A percentile compares a stretch with the other conserved stretches of the same genome.
Evolutionary conservation across 495 filamentous ascomycete species (phyloP).

Genomic region (Trichoderma asperelloides): DNA sequence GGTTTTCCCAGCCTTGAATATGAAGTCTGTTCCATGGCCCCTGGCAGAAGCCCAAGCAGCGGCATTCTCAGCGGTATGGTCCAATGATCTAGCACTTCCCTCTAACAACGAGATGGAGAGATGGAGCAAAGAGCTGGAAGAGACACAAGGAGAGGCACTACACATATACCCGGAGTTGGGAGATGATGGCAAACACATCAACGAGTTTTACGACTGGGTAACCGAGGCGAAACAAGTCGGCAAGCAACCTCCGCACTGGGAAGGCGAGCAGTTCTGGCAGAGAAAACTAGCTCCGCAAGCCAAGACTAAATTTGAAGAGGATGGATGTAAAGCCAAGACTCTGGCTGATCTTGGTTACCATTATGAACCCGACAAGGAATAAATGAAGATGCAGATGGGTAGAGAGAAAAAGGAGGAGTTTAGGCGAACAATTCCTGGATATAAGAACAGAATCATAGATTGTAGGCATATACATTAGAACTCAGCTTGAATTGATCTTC

Average conservation of each 20-base stretch:
- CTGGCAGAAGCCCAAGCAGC: constrained; percentile 70
- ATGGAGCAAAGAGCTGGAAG: constrained; percentile 40
- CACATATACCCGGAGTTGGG: constrained; percentile 46
- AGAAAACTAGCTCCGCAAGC: constrained; percentile 32
- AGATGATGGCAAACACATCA: constrained; percentile 68
- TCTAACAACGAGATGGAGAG: constrained; percentile 48
- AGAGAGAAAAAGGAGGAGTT: not conserved
- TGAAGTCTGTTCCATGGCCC: constrained; percentile 78
- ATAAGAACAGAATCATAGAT: no score
- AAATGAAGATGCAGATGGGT: not conserved
- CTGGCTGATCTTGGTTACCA: constrained; percentile 35
- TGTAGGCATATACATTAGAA: not conserved
- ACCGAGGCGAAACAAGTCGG: constrained; percentile 34
- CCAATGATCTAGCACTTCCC: constrained; percentile 57
- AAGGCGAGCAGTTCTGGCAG: constrained; percentile 54
- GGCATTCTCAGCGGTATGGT: constrained; percentile 66
- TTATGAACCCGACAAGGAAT: constrained; percentile 29
- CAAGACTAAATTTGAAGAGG: constrained; percentile 36
- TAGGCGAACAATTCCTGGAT: not conserved
- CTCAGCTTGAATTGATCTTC: not conserved
- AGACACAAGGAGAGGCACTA: constrained; percentile 28
- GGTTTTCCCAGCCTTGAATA: constrained; percentile 64
- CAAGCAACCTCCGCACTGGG: constrained; percentile 61
- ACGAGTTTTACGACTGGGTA: constrained; percentile 57
- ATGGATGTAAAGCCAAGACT: constrained; percentile 30